Conservation (phyloP, 2,329 filamentous ascomycete genomes). For the Hansfordia pulvinata region DNA sequence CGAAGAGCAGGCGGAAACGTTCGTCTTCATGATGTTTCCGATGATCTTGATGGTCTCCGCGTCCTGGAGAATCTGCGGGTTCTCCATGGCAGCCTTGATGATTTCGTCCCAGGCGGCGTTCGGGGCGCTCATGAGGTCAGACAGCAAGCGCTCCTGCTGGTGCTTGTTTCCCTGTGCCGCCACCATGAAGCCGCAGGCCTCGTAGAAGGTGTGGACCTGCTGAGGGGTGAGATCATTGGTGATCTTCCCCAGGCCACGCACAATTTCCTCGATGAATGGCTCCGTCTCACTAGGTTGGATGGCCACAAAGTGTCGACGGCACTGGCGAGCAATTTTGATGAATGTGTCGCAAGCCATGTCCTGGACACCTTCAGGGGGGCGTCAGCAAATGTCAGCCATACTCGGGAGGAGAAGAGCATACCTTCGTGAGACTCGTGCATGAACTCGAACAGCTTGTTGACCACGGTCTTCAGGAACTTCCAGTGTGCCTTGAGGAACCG, state of each 20-base stretch:
- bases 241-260: conserved; percentile 88
- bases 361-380: conserved; percentile 60
- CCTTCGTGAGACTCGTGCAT: conserved; percentile 99
- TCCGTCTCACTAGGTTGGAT: conserved; percentile 88
- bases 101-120: conserved; percentile 94
- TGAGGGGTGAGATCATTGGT: conserved; percentile 91
- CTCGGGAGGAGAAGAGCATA: conserved; percentile 20
- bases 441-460: conserved; percentile 99
- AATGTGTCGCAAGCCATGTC: conserved; percentile 99
- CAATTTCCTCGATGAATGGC: conserved; percentile 97
- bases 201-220: conserved; percentile 97
- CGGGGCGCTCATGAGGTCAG: conserved; percentile 84
- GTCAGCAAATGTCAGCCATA: conserved; percentile 11
- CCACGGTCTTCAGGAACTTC: conserved; percentile 99
- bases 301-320: conserved; percentile 92
- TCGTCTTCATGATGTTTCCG: conserved; percentile 99
- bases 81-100: conserved; percentile 72
- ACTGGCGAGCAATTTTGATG: conserved; percentile 98
- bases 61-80: conserved; percentile 80
- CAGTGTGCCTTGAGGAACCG: conserved; percentile 97
- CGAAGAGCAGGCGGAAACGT: conserved; percentile 94
- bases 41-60: conserved; percentile 95
- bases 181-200: conserved; percentile 98
- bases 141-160: conserved; percentile 80
- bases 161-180: conserved; percentile 92